These are phyloP conservation scores for Vitis rupestris DNA, from an alignment of 164 flowering plant species.

Conservation along the genomic window DNA sequence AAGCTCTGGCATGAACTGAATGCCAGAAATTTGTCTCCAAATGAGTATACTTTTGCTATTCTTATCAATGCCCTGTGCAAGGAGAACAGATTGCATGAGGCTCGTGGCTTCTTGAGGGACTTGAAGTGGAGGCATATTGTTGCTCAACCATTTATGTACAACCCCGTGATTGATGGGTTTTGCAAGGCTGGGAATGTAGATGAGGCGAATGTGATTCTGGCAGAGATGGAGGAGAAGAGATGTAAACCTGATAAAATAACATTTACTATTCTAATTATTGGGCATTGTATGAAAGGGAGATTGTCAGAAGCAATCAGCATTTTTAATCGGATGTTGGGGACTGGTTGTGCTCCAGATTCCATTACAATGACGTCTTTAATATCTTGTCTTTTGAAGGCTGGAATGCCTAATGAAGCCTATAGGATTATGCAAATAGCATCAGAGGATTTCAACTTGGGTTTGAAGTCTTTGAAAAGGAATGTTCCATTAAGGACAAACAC, in stretches of 20 bases:
- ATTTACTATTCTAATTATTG: constrained; percentile 84
- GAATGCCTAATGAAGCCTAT: constrained; percentile 82
- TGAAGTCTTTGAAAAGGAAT: constrained; percentile 26
- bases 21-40: constrained; percentile 52
- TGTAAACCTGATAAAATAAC: constrained; percentile 77
- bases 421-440: constrained; percentile 33
- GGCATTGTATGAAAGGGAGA: constrained; percentile 95
- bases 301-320: constrained; percentile 67
- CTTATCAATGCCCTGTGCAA: constrained; percentile 72
- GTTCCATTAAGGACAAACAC: constrained; percentile 21
- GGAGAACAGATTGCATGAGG: constrained; percentile 68
- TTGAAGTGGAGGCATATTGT: constrained; percentile 41
- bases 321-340: constrained; percentile 61
- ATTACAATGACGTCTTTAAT: constrained; percentile 56
- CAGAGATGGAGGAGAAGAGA: constrained; percentile 71
- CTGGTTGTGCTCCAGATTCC: constrained; percentile 66
- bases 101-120: constrained; percentile 56
- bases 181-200: constrained; percentile 91
- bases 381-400: constrained; percentile 79
- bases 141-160: constrained; percentile 72
- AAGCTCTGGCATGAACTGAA: constrained; percentile 67
- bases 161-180: constrained; percentile 86
- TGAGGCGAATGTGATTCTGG: constrained; percentile 66
- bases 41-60: constrained; percentile 62
- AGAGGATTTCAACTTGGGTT: constrained; percentile 24